These are phyloP conservation scores for Letharia lupina DNA, from an alignment of 495 filamentous ascomycete genomes.

Conservation along the genomic window DNA sequence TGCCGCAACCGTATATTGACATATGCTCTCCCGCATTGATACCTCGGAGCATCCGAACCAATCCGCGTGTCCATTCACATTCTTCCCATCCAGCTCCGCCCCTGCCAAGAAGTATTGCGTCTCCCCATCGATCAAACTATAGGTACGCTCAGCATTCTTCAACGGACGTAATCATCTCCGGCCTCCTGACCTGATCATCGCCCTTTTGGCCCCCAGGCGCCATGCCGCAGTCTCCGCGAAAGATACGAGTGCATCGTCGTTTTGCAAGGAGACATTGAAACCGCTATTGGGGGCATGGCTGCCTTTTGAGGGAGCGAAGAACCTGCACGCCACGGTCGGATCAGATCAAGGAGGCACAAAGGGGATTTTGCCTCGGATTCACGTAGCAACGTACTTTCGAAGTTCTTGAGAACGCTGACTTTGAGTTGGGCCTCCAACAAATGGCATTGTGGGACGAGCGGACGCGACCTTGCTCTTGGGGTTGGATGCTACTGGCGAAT, in stretches of 20 bases:
- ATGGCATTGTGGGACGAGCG: neutral
- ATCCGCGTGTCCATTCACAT: neutral
- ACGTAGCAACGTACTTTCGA: neutral
- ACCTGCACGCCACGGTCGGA: neutral
- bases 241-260: neutral
- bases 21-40: neutral
- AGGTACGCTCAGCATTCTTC: neutral
- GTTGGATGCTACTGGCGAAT: neutral
- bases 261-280: neutral
- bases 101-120: conserved; percentile 1
- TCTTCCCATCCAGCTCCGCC: neutral
- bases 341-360: neutral
- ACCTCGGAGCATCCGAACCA: neutral
- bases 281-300: neutral
- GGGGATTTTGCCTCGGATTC: neutral
- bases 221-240: neutral
- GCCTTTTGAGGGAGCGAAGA: neutral
- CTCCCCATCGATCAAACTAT: neutral
- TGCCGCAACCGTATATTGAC: neutral
- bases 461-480: neutral
- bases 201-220: neutral
- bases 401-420: neutral
- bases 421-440: neutral
- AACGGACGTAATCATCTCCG: neutral
- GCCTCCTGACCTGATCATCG: neutral